Evolutionary conservation across 2,329 filamentous ascomycete species (phyloP), one percentile per base, ranked within the genome.

Genomic region (Arthrobotrys iridis): DNA sequence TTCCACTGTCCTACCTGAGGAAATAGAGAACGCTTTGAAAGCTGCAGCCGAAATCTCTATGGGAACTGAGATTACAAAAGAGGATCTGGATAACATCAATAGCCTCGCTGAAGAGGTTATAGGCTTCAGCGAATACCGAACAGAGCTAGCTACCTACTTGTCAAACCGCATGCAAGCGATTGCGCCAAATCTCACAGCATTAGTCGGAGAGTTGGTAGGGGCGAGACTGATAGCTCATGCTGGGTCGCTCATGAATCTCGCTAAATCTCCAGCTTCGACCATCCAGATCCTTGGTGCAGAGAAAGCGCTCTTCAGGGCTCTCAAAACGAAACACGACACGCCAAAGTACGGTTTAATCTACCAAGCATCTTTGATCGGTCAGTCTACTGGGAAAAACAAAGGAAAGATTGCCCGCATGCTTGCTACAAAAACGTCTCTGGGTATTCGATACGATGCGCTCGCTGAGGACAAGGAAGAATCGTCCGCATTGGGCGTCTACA

Each of bases 301-400:
- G 86, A 99, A 99, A 87, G 95, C 95, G 5, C 89, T 99, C 46
- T 99, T 99, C 90, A 90, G 95, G 81, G 95, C 95, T 18, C 87
- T 99, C 77, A 99, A 99, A 88, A 99, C 95, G 57, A 98, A 99
- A 87, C 94, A 98, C 83, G 93, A 97, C 81, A 99, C 95, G 40
- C 95, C 95, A 81, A 99, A 98, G 84, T 99, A 98, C 81, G 95
- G 95, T 87, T 87, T 96, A 78, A 92, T 96, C 82, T 96, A 95
- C 85, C 91, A 96, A 83, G 91, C 92, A 55, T 95, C 92, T 26
- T 88, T 99, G 48, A 96, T 99, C 78, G 96, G 95, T 46, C 95
- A 99, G 85, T 95, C 95, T 28, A 96, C 92, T 18, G 95, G 95
- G 80, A 94, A 93, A 86, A 98, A 98, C 87, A 99, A 99, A 90